Evolutionary conservation across 148 eudicot species (phyloP).

Genomic region (Chenopodium quinoa): DNA sequence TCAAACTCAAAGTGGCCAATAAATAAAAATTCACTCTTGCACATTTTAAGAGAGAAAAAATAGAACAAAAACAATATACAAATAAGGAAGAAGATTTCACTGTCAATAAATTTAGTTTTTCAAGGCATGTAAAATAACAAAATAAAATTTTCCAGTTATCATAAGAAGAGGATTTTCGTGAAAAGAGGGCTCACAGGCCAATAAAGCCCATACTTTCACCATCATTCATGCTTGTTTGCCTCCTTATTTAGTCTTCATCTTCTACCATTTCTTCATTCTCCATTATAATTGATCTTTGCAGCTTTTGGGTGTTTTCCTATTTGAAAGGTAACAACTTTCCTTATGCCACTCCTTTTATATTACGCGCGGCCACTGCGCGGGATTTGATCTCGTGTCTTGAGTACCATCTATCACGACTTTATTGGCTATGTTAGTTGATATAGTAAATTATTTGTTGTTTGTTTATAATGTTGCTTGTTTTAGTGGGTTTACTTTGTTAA

Average conservation of each 20-base stretch:
- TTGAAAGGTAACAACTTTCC: conserved; percentile 18
- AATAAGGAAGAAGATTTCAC: conserved; percentile 4
- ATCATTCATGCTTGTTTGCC: conserved; percentile 30
- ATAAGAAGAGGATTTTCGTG: conserved; percentile 18
- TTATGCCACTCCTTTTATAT: background rate
- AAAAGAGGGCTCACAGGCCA: conserved; percentile 33
- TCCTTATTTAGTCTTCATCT: conserved; percentile 9
- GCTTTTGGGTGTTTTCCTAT: conserved; percentile 2
- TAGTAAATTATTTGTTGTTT: background rate
- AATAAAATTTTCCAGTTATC: background rate
- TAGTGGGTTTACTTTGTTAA: conserved; percentile 14
- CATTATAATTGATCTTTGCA: background rate
- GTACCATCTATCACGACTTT: background rate
- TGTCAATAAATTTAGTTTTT: conserved; percentile 20
- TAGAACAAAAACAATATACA: too few species aligned
- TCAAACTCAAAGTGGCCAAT: conserved; percentile 16
- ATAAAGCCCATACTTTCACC: conserved; percentile 31
- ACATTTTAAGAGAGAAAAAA: background rate
- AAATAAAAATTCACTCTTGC: background rate
- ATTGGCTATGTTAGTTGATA: background rate
- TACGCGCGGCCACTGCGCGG: too few species aligned
- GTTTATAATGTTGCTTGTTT: conserved; percentile 12
- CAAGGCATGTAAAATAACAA: conserved; percentile 10
- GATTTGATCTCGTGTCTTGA: background rate
- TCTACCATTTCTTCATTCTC: background rate